Evolutionary conservation across 2,329 filamentous ascomycete species (phyloP), one percentile per base, ranked within the genome.

Genomic region (Acephala macrosclerotiorum): DNA sequence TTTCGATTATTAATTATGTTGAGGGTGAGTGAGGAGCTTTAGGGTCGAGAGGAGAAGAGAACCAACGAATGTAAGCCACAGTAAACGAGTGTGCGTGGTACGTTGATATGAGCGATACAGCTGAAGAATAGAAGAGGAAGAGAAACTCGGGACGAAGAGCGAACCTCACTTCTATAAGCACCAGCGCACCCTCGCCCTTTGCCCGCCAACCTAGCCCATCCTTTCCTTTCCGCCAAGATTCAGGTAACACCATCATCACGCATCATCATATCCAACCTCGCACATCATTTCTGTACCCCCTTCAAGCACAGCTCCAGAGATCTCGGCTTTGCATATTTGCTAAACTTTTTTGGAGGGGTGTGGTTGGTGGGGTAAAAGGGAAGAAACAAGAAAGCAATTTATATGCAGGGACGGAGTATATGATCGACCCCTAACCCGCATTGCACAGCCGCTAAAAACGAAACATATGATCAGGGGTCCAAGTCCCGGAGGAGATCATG

Each of bases 81-180:
- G 35, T 49, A 42, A 60, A 60, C 40, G 58, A 60, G 58, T 51
- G 58, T 12, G 16, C 12, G 33, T 33, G 51, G 51, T 55, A 49
- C 3, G n/a, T 33, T 33, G 29, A 33, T 5, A 9, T 49, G 45
- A 49, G 45, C 45, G 25, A n/a, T 49, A 11, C n/a, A 22, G 45
- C 45, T 49, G 45, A 49, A 25, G n/a, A 49, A n/a, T 4, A 22
- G n/a, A 25, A 22, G 42, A 45, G n/a, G n/a, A 33, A 9, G 4
- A 33, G 29, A 33, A 25, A 22, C n/a, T 49, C 25, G n/a, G 45
- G n/a, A 49, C n/a, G 45, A 22, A 49, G 45, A 49, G 29, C 4
- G 29, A 4, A 33, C 4, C 29, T 9, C n/a, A 12, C n/a, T 25
- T 49, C 45, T 49, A 49, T 49, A 49, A 22, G 45, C n/a, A n/a